Evolutionary conservation across 2,329 filamentous ascomycete species (phyloP).

Genomic region (Diaporthe capsici): DNA sequence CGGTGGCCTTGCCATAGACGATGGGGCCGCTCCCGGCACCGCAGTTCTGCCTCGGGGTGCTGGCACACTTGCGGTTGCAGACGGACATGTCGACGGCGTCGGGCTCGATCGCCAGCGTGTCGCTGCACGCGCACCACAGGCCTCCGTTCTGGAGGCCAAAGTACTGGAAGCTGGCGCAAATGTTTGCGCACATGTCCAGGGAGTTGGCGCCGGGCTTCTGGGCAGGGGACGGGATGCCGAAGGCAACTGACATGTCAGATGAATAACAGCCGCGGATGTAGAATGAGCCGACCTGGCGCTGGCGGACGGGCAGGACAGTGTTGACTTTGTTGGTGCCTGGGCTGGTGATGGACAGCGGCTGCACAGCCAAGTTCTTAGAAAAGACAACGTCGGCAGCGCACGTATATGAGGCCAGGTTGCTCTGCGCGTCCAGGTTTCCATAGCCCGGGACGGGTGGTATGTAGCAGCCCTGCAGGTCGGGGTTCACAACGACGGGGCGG

Average conservation of each 20-base stretch:
- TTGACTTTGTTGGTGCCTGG: neutral
- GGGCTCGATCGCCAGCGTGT: neutral
- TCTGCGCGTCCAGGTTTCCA: neutral
- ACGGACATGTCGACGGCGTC: neutral
- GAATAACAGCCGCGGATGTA: neutral
- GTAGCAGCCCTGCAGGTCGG: slow-evolving; percentile 64
- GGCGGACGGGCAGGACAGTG: neutral
- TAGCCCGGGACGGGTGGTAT: slow-evolving; percentile 49
- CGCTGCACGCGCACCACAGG: neutral
- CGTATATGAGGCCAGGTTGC: slow-evolving; percentile 38
- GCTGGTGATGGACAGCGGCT: neutral
- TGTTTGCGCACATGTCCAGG: neutral
- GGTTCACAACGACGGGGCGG: slow-evolving; percentile 65
- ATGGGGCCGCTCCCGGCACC: neutral
- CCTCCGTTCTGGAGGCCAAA: slow-evolving; percentile 11
- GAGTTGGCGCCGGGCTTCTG: neutral
- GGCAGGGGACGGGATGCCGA: neutral
- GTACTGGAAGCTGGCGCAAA: neutral
- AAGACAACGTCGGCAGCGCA: slow-evolving; percentile 41
- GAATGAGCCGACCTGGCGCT: neutral
- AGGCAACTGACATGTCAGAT: neutral
- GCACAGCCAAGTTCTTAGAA: neutral
- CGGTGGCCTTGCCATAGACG: neutral
- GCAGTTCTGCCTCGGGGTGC: neutral
- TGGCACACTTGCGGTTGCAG: slow-evolving; percentile 2